Evolutionary conservation across 805 yeast species (phyloP).

Genomic region (Kockiozyma suomiensis): DNA sequence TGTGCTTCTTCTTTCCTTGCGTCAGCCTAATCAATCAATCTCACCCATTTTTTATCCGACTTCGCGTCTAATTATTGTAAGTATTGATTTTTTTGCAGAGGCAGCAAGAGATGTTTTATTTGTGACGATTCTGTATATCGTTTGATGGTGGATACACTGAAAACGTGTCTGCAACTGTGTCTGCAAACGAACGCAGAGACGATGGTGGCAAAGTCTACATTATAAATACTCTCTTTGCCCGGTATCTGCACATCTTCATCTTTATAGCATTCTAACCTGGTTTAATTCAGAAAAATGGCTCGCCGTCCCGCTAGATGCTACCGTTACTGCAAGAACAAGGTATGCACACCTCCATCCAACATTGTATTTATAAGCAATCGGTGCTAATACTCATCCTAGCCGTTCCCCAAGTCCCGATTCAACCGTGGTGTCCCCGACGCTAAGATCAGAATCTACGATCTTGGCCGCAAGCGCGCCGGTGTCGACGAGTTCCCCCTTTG

Average conservation of each 20-base stretch:
- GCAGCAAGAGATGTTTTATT: background rate
- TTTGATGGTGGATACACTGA: background rate
- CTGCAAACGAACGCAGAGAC: too few relatives aligned
- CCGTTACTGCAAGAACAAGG: constrained; percentile 99
- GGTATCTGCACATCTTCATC: background rate
- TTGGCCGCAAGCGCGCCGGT: constrained; percentile 99
- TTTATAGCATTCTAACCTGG: background rate
- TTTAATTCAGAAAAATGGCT: constrained; percentile 70
- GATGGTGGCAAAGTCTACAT: background rate
- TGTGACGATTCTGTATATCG: background rate
- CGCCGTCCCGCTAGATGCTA: constrained; percentile 99
- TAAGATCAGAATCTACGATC: constrained; percentile 98
- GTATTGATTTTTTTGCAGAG: background rate
- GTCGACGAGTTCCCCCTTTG: constrained; percentile 99
- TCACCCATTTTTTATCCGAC: constrained; percentile 1
- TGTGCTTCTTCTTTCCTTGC: background rate
- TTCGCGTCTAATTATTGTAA: constrained; percentile 6
- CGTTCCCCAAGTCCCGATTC: constrained; percentile 99
- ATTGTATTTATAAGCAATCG: background rate
- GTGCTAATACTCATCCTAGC: constrained; percentile 45
- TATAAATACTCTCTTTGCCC: background rate
- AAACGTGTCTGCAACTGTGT: too few relatives aligned
- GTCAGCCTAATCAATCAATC: constrained; percentile 4
- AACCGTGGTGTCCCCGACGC: constrained; percentile 99
- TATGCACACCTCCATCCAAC: background rate